These are phyloP conservation scores for Lactarius evosmus DNA, from an alignment of 768 basidiomycete genomes.

Conservation along the genomic window DNA sequence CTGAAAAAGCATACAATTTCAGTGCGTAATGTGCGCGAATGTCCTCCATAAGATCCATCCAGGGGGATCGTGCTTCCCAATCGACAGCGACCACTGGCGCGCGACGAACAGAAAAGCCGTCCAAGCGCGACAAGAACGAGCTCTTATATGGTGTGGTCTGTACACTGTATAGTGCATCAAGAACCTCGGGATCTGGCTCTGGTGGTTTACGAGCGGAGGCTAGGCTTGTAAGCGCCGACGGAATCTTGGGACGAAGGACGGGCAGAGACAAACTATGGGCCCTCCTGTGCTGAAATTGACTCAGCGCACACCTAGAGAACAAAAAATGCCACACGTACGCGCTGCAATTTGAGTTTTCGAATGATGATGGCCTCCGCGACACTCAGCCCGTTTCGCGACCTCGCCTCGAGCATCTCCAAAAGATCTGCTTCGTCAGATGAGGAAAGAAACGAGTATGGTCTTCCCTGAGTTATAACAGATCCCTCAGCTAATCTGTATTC, in stretches of 20 bases:
- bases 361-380: slow-evolving; percentile 24
- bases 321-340: slow-evolving; percentile 5
- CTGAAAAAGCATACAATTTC: slow-evolving; percentile 48
- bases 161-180: slow-evolving; percentile 55
- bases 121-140: slow-evolving; percentile 66
- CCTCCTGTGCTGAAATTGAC: slow-evolving; percentile 28
- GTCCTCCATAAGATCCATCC: slow-evolving; percentile 75
- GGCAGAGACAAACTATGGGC: slow-evolving; percentile 23
- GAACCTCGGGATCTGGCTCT: slow-evolving; percentile 34
- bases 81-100: slow-evolving; percentile 54
- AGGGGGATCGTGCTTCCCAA: slow-evolving; percentile 68
- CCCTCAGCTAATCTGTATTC: neutral
- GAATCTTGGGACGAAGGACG: slow-evolving; percentile 20
- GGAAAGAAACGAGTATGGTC: slow-evolving; percentile 26
- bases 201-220: slow-evolving; percentile 32
- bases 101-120: slow-evolving; percentile 39
- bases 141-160: slow-evolving; percentile 58
- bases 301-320: neutral
- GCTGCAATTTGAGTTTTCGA: slow-evolving; percentile 29
- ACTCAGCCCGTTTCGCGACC: slow-evolving; percentile 4
- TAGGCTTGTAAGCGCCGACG: slow-evolving; percentile 38
- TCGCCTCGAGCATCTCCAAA: slow-evolving; percentile 14
- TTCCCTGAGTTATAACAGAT: slow-evolving; percentile 7
- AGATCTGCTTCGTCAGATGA: slow-evolving; percentile 14
- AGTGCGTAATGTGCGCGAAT: slow-evolving; percentile 61